Conservation (phyloP, 2,329 filamentous ascomycete species). For the Penicillium sumatraense region DNA sequence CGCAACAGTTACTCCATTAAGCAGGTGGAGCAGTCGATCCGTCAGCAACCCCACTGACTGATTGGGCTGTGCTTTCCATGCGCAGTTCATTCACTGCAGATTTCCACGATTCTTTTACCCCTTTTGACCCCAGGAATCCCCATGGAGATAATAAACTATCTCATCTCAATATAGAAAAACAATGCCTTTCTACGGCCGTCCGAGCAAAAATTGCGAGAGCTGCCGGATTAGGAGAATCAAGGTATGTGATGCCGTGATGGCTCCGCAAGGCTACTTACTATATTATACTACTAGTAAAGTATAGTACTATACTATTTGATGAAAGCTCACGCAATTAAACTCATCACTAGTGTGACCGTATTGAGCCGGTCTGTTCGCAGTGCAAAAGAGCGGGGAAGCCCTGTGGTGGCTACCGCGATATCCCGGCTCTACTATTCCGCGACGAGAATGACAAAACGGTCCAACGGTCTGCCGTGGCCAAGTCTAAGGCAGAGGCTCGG, state of each 20-base stretch:
- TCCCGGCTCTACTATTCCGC: slow-evolving; percentile 32
- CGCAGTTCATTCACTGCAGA: not conserved
- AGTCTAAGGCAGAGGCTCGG: slow-evolving; percentile 23
- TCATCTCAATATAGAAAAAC: not conserved
- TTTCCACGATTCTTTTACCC: slow-evolving; percentile 20
- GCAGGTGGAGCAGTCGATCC: slow-evolving; percentile 8
- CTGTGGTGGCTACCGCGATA: slow-evolving; percentile 37
- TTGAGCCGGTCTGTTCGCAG: slow-evolving; percentile 35
- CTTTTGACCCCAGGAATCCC: slow-evolving; percentile 7
- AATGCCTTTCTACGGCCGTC: slow-evolving; percentile 32
- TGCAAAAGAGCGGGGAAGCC: slow-evolving; percentile 34
- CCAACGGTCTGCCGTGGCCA: slow-evolving; percentile 25
- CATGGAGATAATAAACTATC: not conserved
- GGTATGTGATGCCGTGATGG: slow-evolving; percentile 14
- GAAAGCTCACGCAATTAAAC: not conserved
- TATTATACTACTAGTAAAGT: no score
- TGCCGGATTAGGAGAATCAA: slow-evolving; percentile 34
- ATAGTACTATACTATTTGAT: not conserved
- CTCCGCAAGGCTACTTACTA: no score
- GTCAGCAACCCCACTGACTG: not conserved
- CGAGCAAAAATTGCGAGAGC: slow-evolving; percentile 30
- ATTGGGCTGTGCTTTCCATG: not conserved
- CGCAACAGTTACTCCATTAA: slow-evolving; percentile 22
- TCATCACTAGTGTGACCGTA: slow-evolving; percentile 32
- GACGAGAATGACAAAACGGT: slow-evolving; percentile 34